Evolutionary conservation across 805 yeast species (phyloP), one percentile per base, ranked within the genome.

Genomic region (Myxozyma kluyveri): DNA sequence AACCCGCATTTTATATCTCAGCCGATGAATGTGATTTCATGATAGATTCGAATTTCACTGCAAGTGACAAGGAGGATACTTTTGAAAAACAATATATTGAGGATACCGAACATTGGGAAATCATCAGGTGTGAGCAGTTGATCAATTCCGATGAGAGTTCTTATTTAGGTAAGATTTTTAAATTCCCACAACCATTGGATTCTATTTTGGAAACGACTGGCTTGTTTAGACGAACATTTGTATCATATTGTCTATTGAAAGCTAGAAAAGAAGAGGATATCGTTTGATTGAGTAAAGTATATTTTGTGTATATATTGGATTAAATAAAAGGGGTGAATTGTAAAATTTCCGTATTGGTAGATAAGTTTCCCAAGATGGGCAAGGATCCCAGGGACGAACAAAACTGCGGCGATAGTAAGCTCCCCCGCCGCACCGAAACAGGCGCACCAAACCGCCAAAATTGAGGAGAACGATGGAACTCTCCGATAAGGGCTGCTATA

Each of bases 1-100:
- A 86, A 43, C 68, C 72, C 1, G 77, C 77, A 9, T 82, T 84
- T 58, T 69, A 87, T 2, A 67, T 74, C 7, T 65, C 71, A 1
- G 27, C 49, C 10, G 44, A 67, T 0, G 58, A 69, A 5, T 90
- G 98, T 69, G 83, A 84, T 56, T 89, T 77, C 62, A 78, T 79
- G 50, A 70, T 90, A 38, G 97, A 90, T 67, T 50, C 59, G 3
- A 46, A 47, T 32, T 58, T 53, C 23, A 37, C 59, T 5, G 42
- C 27, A 10, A 38, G 52, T 6, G 45, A 24, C 21, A 29, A 22
- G 12, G 48, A 46, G 29, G 56, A 41, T 2, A 47, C 47, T 4
- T 22, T 36, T 19, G 58, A 52, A 35, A 35, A 33, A 22, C 48
- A 45, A 42, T 52, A 50, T 18, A 33, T 57, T n/a, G 17, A 24